These are phyloP conservation scores for Zalaria sp. DNA, from an alignment of 2,329 filamentous ascomycete species.

Conservation along the genomic window DNA sequence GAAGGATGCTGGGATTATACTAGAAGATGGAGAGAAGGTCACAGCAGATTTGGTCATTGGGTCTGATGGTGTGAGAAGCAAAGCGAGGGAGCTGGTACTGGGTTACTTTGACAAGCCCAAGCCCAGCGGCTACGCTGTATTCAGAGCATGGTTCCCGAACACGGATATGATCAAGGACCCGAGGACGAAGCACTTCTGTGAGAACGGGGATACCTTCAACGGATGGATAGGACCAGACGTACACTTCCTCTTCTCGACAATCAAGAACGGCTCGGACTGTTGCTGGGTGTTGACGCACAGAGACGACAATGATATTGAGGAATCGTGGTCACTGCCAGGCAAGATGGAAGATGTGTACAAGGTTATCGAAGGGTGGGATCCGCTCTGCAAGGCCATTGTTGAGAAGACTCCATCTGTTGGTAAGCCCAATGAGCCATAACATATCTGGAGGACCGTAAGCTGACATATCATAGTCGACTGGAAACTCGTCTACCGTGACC, in stretches of 20 bases:
- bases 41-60: conserved; percentile 34
- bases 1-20: conserved; percentile 34
- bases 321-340: conserved; percentile 32
- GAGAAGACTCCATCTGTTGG: conserved; percentile 17
- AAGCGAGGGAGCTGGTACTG: conserved; percentile 35
- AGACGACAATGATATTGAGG: conserved; percentile 29
- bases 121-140: conserved; percentile 38
- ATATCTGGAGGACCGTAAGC: neutral
- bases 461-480: conserved; percentile 27
- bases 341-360: conserved; percentile 29
- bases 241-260: conserved; percentile 23
- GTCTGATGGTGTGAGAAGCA: conserved; percentile 37
- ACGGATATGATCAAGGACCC: conserved; percentile 24
- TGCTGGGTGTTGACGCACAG: conserved; percentile 32
- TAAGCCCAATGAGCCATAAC: neutral
- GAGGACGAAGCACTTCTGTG: conserved; percentile 21
- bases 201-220: conserved; percentile 23
- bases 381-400: conserved; percentile 31
- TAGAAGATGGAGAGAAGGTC: conserved; percentile 34
- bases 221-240: conserved; percentile 23
- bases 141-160: conserved; percentile 30
- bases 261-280: conserved; percentile 21
- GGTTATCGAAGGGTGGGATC: conserved; percentile 25
- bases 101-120: conserved; percentile 39
- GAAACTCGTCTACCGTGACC: conserved; percentile 42